Base-by-base conservation (phyloP, 2,329 filamentous ascomycete species). In the Beauveria scarabaeidicola region DNA sequence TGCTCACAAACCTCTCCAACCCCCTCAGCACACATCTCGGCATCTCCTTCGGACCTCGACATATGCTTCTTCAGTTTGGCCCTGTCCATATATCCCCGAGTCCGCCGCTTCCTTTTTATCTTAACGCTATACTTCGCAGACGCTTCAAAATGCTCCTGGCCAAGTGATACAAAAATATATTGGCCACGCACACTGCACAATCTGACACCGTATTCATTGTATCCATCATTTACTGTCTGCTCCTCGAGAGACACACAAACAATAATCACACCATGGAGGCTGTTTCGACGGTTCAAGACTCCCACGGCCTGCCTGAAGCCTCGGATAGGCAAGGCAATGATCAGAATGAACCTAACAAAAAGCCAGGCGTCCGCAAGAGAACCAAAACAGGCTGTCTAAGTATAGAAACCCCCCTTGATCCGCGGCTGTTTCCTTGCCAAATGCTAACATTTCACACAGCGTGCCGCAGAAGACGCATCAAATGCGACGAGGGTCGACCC, bases 341-440 rank as follows among this genome's bases (percentile, higher is more conserved):
- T 13, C 72, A 73, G 27, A 76, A 76, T 11, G 76, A 78, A 51
- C 66, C 69, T n/a, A 73, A 72, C 23, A 81, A 79, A 65, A 82
- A 79, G 66, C 66, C 73, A 3, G 72, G 78, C 19, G 72, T 76
- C 23, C 82, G 83, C 66, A 90, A 87, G 71, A 81, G 92, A 67
- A 96, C 92, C 55, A 97, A 97, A 76, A 96, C 92, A 2, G 92
- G 92, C 15, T 97, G 92, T 71, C 75, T 96, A 62, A 97, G 88
- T 91, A 81, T 72, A 87, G 43, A 19, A 46, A 9, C 52, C 3
- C 41, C 51, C 36, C 58, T 21, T 10, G 1, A 59, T 38, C 5
- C 8, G 10, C 8, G 6, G 7, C 5, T 9, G 8, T 32, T 10
- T 13, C 5, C 15, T 53, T 21, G 46, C 2, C 25, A 19, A 25